Evolutionary conservation across 331 rosid genomes (phyloP), one percentile per base, ranked within the genome.

Genomic region (Saraca asoca): DNA sequence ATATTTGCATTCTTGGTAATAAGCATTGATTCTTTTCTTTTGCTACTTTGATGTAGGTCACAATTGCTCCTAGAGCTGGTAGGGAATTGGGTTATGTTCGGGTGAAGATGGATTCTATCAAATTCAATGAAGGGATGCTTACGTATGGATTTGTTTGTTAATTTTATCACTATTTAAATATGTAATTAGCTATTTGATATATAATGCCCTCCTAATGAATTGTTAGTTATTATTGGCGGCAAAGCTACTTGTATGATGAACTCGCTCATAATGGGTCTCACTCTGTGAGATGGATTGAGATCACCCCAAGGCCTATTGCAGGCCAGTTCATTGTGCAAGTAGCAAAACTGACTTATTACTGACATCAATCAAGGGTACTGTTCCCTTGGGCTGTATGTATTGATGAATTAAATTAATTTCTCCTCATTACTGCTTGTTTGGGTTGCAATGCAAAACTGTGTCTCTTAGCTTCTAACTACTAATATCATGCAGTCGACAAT

Each of bases 21-120:
- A 59, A 39, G 15, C 39, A 12, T 67, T 49, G 45, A 12, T 15
- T 48, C 49, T 4, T 34, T 34, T 54, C 17, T 64, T 73, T 51
- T 75, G 42, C 63, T 73, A 54, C 54, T 69, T 57, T 74, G 78
- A 13, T 75, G 83, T 82, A 93, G 98, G 82, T 93, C 72, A 93
- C 98, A 51, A 90, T 93, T 76, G 96, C 98, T 74, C 98, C 98
- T 76, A 88, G 98, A 83, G 96, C 98, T 70, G 98, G 97, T 62
- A 84, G 98, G 85, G 98, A 93, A 52, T 63, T 93, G 78, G 98
- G 98, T 66, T 93, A 93, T 78, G 98, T 81, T 78, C 86, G 98
- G 74, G 76, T 83, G 82, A 86, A 84, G 85, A 85, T 93, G 98
- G 86, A 93, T 81, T 45, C 96, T 2, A 19, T 93, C 64, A 90